Percentiles rank a stretch among this genome's conserved stretches.
These are phyloP conservation scores for Blastosporella zonata DNA, from an alignment of 1,284 basidiomycete species.

Conservation along the genomic window DNA sequence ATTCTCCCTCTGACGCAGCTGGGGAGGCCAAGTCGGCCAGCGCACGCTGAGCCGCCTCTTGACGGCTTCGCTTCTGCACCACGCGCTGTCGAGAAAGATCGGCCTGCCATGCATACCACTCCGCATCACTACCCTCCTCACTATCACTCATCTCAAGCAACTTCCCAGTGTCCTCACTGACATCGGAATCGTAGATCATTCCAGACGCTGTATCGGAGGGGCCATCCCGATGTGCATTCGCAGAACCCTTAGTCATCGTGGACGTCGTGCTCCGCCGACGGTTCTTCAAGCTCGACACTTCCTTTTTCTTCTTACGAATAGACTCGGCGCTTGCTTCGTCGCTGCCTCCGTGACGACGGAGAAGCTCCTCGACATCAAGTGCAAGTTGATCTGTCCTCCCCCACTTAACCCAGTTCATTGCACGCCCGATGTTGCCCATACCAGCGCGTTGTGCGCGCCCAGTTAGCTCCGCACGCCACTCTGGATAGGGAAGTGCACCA, in stretches of 20 bases:
- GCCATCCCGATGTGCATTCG: neutral
- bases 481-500: slow-evolving; percentile 53
- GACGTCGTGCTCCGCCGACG: slow-evolving; percentile 18
- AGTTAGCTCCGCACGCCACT: slow-evolving; percentile 53
- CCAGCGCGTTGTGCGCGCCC: slow-evolving; percentile 52
- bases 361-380: slow-evolving; percentile 17
- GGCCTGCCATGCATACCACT: slow-evolving; percentile 58
- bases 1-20: slow-evolving; percentile 1
- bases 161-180: slow-evolving; percentile 26
- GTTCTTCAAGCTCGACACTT: slow-evolving; percentile 12
- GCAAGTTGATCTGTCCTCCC: slow-evolving; percentile 13
- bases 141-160: slow-evolving; percentile 29
- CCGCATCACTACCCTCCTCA: slow-evolving; percentile 46
- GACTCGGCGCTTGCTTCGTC: slow-evolving; percentile 7
- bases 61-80: slow-evolving; percentile 9
- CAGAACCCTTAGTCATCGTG: slow-evolving; percentile 9
- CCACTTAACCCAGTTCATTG: slow-evolving; percentile 46
- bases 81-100: slow-evolving; percentile 45
- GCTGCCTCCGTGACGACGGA: neutral
- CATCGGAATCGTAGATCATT: slow-evolving; percentile 20
- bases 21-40: neutral
- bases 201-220: neutral
- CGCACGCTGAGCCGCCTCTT: slow-evolving; percentile 9
- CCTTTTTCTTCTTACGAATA: slow-evolving; percentile 11
- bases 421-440: slow-evolving; percentile 49